phyloP scores from a whole-genome alignment of 2,329 filamentous ascomycete genomes.

The Pseudogymnoascus sp. region DNA sequence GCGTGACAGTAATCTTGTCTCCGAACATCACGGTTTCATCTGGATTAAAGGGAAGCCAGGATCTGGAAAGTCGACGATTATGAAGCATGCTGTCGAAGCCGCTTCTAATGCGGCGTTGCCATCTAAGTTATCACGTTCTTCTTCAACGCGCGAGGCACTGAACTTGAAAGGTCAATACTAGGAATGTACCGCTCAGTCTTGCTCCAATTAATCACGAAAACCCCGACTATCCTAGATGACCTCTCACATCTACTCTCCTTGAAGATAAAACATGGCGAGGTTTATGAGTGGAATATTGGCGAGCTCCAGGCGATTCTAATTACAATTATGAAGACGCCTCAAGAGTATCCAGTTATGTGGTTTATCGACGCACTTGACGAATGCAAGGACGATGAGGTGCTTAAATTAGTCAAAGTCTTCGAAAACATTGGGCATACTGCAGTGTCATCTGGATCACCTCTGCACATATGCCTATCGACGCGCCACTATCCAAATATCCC shows the following conservation, averaged over 20 bases:
- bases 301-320: neutral
- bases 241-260: conserved; percentile 16
- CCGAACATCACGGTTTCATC: conserved; percentile 32
- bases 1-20: conserved; percentile 26
- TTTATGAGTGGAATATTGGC: neutral
- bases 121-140: conserved; percentile 27
- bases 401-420: conserved; percentile 27
- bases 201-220: conserved; percentile 32
- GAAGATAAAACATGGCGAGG: conserved; percentile 6
- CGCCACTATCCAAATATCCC: conserved; percentile 24
- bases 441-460: conserved; percentile 7
- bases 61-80: conserved; percentile 37
- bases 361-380: conserved; percentile 40
- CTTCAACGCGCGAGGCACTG: conserved; percentile 15
- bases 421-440: conserved; percentile 18
- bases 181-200: conserved; percentile 44
- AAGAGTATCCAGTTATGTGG: conserved; percentile 22
- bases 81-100: conserved; percentile 29
- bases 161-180: conserved; percentile 34
- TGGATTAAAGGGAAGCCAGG: conserved; percentile 41
- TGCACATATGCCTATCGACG: conserved; percentile 22
- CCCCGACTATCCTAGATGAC: conserved; percentile 29
- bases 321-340: neutral
- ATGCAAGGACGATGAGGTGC: conserved; percentile 30
- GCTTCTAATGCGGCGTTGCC: conserved; percentile 10